Evolutionary conservation across 768 basidiomycete genomes (phyloP).

Genomic region (Phaeotremella fagi): DNA sequence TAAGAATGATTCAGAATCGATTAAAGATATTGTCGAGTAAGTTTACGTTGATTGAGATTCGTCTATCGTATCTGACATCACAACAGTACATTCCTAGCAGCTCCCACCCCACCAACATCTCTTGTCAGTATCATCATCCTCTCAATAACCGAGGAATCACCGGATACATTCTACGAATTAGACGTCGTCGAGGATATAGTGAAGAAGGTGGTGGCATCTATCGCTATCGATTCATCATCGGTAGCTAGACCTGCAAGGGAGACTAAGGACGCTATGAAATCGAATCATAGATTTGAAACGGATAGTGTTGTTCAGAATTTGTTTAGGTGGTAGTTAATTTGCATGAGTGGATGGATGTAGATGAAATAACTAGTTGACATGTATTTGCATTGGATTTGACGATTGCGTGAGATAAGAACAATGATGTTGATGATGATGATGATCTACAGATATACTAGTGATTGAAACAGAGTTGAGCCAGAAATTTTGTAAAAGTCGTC

Average conservation of each 20-base stretch:
- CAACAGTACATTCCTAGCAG: slow-evolving; percentile 59
- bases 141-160: slow-evolving; percentile 47
- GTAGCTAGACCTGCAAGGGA: slow-evolving; percentile 77
- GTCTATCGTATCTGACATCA: slow-evolving; percentile 9
- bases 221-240: slow-evolving; percentile 63
- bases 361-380: too few relatives aligned
- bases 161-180: slow-evolving; percentile 64
- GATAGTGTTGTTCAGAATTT: slow-evolving; percentile 45
- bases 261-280: slow-evolving; percentile 56
- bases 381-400: too few relatives aligned
- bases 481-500: too few relatives aligned
- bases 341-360: not conserved
- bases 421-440: too few relatives aligned
- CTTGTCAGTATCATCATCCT: slow-evolving; percentile 44
- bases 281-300: slow-evolving; percentile 44
- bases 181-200: slow-evolving; percentile 61
- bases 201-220: slow-evolving; percentile 67
- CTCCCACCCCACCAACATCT: slow-evolving; percentile 63
- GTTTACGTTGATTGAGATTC: slow-evolving; percentile 36
- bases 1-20: slow-evolving; percentile 56
- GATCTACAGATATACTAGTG: too few relatives aligned
- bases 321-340: slow-evolving; percentile 22
- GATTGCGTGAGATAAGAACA: too few relatives aligned
- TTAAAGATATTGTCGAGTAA: slow-evolving; percentile 66
- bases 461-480: too few relatives aligned